phyloP scores from a whole-genome alignment of 306 rosid species.

The Fragaria nilgerrensis region DNA sequence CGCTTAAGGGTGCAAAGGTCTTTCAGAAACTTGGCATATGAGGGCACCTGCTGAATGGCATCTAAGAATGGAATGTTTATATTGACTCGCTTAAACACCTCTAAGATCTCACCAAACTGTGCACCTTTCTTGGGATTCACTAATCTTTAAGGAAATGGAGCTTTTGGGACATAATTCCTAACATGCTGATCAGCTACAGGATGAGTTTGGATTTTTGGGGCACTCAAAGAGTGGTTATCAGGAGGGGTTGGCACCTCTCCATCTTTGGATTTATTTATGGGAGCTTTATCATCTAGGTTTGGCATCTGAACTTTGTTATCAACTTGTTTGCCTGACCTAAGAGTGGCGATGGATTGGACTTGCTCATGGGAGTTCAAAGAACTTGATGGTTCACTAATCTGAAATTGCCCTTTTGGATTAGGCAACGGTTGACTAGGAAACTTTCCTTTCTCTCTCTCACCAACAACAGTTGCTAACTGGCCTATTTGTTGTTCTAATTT shows the following conservation, averaged over 20 bases:
- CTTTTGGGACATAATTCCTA: background rate
- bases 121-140: background rate
- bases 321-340: background rate
- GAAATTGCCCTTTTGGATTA: too few species aligned
- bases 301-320: background rate
- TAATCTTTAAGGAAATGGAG: background rate
- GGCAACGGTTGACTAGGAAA: too few species aligned
- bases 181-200: background rate
- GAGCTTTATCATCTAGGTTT: background rate
- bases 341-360: background rate
- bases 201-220: too few species aligned
- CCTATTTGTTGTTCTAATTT: too few species aligned
- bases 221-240: too few species aligned
- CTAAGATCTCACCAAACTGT: background rate
- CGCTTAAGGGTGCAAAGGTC: background rate
- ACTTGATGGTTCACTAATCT: too few species aligned
- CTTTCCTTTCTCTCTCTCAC: too few species aligned
- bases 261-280: background rate
- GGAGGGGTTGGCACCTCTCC: background rate
- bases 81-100: background rate
- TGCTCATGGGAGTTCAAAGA: too few species aligned
- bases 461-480: too few species aligned
- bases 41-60: background rate
- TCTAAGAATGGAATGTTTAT: background rate
- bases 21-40: background rate